phyloP scores from a whole-genome alignment of 177 flowering plant species.

The Vitis hybrid region DNA sequence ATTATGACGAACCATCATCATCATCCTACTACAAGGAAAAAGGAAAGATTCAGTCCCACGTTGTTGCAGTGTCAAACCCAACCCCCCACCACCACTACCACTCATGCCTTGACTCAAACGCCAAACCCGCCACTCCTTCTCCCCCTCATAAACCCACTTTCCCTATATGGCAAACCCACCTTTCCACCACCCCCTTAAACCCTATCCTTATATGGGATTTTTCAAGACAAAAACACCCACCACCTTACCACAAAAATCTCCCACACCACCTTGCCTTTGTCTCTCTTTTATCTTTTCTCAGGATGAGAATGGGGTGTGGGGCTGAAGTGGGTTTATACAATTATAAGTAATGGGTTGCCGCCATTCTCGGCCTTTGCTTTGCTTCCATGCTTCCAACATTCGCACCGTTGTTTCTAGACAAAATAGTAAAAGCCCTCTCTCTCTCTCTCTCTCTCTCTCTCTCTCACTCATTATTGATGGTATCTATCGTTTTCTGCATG shows the following conservation, averaged over 20 bases:
- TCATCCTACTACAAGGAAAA: no score
- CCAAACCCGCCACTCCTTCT: background rate
- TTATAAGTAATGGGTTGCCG: constrained; percentile 30
- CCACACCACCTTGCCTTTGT: constrained; percentile 5
- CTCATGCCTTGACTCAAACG: constrained; percentile 18
- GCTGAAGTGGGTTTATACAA: constrained; percentile 8
- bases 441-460: constrained; percentile 5
- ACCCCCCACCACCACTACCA: constrained; percentile 3
- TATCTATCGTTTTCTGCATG: constrained; percentile 33
- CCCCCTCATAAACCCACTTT: constrained; percentile 6
- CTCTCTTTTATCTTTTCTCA: constrained; percentile 3
- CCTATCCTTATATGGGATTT: background rate
- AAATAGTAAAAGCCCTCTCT: constrained; percentile 2
- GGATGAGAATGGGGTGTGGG: constrained; percentile 11
- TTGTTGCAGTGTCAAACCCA: no score
- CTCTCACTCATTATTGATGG: constrained; percentile 17
- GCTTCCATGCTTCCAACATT: constrained; percentile 68
- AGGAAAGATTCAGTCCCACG: no score
- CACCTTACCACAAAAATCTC: background rate
- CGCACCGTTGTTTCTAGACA: constrained; percentile 35
- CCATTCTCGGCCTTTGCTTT: constrained; percentile 40
- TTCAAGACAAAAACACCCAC: background rate
- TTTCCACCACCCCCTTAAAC: background rate
- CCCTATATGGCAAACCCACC: constrained; percentile 9
- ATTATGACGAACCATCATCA: no score